phyloP scores from a whole-genome alignment of 202 grass and related monocot genomes.

The Setaria viridis region DNA sequence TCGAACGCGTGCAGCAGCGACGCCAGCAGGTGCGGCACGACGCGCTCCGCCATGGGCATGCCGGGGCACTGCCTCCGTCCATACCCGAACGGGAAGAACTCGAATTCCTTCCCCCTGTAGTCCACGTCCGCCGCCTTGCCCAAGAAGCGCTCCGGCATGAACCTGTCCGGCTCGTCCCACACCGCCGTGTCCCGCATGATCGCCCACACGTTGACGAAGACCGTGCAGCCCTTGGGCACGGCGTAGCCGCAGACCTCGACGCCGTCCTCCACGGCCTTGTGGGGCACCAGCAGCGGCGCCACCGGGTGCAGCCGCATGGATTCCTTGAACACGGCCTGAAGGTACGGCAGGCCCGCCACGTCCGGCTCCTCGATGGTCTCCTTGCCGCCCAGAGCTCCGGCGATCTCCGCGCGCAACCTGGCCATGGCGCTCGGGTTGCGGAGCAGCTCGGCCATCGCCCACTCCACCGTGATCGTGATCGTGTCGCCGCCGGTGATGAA shows the following conservation, averaged over 20 bases:
- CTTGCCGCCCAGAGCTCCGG: background rate
- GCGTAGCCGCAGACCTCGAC: conserved; percentile 31
- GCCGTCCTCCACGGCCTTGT: conserved; percentile 5
- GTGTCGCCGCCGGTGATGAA: conserved; percentile 37
- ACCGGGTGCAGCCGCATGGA: conserved; percentile 31
- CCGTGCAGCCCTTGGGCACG: conserved; percentile 36
- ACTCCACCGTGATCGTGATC: conserved; percentile 40
- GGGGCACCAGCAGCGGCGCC: conserved; percentile 39
- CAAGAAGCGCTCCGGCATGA: background rate
- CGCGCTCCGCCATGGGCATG: background rate
- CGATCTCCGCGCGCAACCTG: conserved; percentile 37
- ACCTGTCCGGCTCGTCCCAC: background rate
- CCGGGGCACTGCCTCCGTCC: background rate
- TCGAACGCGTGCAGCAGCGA: background rate
- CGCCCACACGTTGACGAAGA: conserved; percentile 42
- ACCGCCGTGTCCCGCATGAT: conserved; percentile 1
- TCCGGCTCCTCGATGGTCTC: conserved; percentile 25
- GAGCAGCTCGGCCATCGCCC: conserved; percentile 54
- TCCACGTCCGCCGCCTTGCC: background rate
- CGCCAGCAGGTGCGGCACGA: background rate
- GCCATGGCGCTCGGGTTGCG: conserved; percentile 29
- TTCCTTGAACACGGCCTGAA: conserved; percentile 52
- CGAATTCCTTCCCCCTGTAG: background rate
- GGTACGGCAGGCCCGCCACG: conserved; percentile 32
- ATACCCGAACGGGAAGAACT: background rate